phyloP scores from a whole-genome alignment of 192 early-diverging fungal species.

The Backusella circina region DNA sequence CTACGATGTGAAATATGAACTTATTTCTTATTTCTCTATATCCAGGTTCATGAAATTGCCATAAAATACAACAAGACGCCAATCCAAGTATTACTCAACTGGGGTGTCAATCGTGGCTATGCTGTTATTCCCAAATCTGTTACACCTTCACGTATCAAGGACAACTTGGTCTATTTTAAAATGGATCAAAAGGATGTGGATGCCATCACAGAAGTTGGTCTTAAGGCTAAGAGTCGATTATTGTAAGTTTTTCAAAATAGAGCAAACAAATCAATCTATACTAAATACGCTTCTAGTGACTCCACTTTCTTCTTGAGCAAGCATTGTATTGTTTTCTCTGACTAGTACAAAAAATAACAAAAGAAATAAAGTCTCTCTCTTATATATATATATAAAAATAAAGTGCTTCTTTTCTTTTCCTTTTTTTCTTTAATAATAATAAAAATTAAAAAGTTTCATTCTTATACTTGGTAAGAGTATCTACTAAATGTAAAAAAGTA shows the following conservation, averaged over 20 bases:
- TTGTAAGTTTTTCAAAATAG: background rate
- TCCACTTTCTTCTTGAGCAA: background rate
- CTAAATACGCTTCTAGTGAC: background rate
- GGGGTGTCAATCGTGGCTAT: constrained; percentile 48
- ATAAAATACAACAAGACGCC: constrained; percentile 42
- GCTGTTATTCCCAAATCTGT: constrained; percentile 67
- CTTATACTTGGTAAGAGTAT: background rate
- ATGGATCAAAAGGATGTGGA: constrained; percentile 23
- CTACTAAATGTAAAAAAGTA: constrained; percentile 10
- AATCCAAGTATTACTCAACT: constrained; percentile 49
- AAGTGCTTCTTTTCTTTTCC: too few species aligned
- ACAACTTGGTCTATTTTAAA: constrained; percentile 51
- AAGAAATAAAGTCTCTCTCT: too few species aligned
- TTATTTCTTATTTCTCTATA: too few species aligned
- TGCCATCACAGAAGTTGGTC: constrained; percentile 14
- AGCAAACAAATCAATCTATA: background rate
- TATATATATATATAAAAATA: too few species aligned
- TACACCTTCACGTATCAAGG: constrained; percentile 44
- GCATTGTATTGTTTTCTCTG: background rate
- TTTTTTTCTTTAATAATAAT: background rate
- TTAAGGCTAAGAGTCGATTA: background rate
- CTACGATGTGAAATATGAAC: too few species aligned
- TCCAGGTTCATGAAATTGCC: constrained; percentile 29
- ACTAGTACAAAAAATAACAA: background rate
- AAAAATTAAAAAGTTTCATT: background rate